Percentiles rank a stretch among this genome's conserved stretches.
phyloP scores from a whole-genome alignment of 2,329 filamentous ascomycete species.

The Cadophora sp. region DNA sequence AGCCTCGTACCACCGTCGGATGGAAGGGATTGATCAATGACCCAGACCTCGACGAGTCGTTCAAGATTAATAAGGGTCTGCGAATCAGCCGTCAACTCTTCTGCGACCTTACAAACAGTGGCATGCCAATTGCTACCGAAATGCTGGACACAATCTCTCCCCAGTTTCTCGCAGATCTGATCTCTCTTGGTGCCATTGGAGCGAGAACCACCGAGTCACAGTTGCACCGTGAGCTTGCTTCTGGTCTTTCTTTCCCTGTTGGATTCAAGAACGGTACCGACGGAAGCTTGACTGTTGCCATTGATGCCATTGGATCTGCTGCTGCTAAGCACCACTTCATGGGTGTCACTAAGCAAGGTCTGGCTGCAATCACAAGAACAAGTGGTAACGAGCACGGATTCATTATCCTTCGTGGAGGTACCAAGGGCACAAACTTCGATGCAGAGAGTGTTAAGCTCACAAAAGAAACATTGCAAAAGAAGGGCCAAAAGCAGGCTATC shows the following conservation, averaged over 20 bases:
- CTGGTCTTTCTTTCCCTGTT: constrained; percentile 94
- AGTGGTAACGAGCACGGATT: constrained; percentile 97
- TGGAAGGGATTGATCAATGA: constrained; percentile 99
- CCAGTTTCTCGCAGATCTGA: constrained; percentile 95
- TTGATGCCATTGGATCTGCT: constrained; percentile 92
- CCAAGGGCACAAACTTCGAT: constrained; percentile 92
- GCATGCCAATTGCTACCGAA: constrained; percentile 95
- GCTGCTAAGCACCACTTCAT: constrained; percentile 94
- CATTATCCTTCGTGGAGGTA: constrained; percentile 92
- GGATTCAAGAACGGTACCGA: constrained; percentile 99
- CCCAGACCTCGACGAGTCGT: constrained; percentile 95
- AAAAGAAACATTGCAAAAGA: constrained; percentile 79
- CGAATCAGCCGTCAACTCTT: constrained; percentile 93
- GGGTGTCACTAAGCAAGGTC: constrained; percentile 96
- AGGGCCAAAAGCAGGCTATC: constrained; percentile 85
- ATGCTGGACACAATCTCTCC: constrained; percentile 99
- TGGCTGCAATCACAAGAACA: constrained; percentile 93
- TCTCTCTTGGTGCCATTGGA: constrained; percentile 94
- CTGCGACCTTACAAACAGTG: constrained; percentile 82
- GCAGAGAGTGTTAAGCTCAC: constrained; percentile 79
- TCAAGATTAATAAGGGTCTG: constrained; percentile 98
- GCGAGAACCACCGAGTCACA: constrained; percentile 97
- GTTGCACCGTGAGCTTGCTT: constrained; percentile 93
- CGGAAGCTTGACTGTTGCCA: constrained; percentile 86
- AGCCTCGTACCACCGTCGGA: constrained; percentile 95